Percentiles rank a stretch among this genome's conserved stretches.
Conservation (phyloP, 768 basidiomycete species). For the Suillus luteus region DNA sequence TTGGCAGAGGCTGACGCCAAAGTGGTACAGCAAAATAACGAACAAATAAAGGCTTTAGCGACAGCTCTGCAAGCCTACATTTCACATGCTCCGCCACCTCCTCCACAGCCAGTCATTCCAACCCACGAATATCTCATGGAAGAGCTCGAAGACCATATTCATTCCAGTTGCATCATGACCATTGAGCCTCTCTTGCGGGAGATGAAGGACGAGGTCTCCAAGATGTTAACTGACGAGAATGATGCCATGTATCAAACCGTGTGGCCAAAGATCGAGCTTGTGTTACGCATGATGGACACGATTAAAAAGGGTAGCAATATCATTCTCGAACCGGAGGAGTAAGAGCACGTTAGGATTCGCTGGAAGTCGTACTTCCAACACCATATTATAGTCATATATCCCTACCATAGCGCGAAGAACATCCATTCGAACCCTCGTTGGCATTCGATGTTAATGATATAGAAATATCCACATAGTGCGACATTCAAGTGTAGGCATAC, state of each 20-base stretch:
- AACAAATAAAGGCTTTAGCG: slow-evolving; percentile 32
- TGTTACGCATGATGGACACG: slow-evolving; percentile 34
- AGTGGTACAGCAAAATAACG: slow-evolving; percentile 20
- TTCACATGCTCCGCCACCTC: slow-evolving; percentile 26
- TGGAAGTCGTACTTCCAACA: background rate
- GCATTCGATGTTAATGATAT: slow-evolving; percentile 11
- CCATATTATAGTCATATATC: background rate
- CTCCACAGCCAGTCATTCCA: slow-evolving; percentile 21
- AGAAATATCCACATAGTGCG: slow-evolving; percentile 22
- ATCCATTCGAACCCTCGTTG: background rate
- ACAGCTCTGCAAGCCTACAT: slow-evolving; percentile 35
- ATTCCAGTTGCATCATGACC: slow-evolving; percentile 28
- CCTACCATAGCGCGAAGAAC: background rate
- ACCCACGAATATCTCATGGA: slow-evolving; percentile 34
- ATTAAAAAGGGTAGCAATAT: slow-evolving; percentile 18
- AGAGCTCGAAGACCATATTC: slow-evolving; percentile 26
- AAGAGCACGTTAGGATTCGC: background rate
- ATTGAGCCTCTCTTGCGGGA: slow-evolving; percentile 22
- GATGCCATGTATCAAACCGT: slow-evolving; percentile 25
- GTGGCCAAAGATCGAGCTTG: slow-evolving; percentile 29
- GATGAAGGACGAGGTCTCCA: slow-evolving; percentile 29
- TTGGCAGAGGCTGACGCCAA: slow-evolving; percentile 19
- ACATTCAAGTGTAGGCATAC: slow-evolving; percentile 6
- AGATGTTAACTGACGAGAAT: slow-evolving; percentile 25
- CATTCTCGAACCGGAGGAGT: background rate